phyloP scores from a whole-genome alignment of 83 land plant species.

The Thuja plicata region DNA sequence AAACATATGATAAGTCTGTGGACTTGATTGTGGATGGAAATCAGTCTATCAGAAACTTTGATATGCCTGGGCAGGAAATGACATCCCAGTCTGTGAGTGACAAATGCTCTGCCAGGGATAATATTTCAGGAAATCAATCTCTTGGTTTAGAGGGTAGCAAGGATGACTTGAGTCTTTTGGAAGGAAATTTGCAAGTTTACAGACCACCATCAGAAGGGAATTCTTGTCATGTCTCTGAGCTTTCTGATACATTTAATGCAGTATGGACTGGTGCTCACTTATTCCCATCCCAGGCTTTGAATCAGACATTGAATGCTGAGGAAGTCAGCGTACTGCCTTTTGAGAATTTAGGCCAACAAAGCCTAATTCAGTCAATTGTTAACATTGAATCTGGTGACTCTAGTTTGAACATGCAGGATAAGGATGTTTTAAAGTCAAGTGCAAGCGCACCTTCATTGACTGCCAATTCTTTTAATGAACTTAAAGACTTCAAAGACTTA shows the following conservation, averaged over 20 bases:
- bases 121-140: background rate
- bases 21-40: background rate
- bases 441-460: conserved; percentile 16
- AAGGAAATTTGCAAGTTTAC: conserved; percentile 26
- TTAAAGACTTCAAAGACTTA: conserved; percentile 34
- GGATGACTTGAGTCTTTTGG: conserved; percentile 12
- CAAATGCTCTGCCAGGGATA: background rate
- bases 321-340: conserved; percentile 10
- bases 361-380: background rate
- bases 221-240: conserved; percentile 46
- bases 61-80: background rate
- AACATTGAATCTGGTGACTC: background rate
- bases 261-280: conserved; percentile 78
- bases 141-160: conserved; percentile 15
- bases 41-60: background rate
- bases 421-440: background rate
- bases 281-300: conserved; percentile 24
- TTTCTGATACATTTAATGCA: conserved; percentile 77
- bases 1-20: background rate
- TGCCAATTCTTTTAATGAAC: conserved; percentile 22
- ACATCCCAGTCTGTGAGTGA: background rate
- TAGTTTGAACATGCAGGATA: conserved; percentile 12
- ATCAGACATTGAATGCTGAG: conserved; percentile 21
- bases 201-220: conserved; percentile 71
- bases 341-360: conserved; percentile 12